Conservation (phyloP, 805 yeast species). For the Lipomyces sp. region DNA sequence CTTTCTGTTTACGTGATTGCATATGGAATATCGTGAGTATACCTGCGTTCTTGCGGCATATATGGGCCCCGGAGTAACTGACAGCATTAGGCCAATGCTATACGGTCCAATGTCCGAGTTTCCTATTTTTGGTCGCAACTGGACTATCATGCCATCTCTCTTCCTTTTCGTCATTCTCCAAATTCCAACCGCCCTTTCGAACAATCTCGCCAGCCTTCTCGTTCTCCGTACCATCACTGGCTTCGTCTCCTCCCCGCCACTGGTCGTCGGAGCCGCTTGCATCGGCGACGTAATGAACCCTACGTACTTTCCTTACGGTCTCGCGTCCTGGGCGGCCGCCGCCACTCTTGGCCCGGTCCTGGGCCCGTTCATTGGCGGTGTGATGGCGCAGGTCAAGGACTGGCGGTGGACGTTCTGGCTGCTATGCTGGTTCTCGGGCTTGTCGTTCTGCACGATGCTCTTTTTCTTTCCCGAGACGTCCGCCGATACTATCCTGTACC, state of each 20-base stretch:
- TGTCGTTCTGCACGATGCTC: slow-evolving; percentile 38
- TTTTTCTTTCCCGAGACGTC: slow-evolving; percentile 53
- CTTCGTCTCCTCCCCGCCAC: slow-evolving; percentile 55
- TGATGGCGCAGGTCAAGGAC: slow-evolving; percentile 42
- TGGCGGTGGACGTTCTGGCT: slow-evolving; percentile 46
- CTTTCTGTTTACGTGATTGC: slow-evolving; percentile 57
- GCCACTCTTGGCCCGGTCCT: slow-evolving; percentile 45
- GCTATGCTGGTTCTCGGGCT: slow-evolving; percentile 41
- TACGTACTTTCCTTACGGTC: slow-evolving; percentile 45
- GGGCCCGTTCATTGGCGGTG: slow-evolving; percentile 57
- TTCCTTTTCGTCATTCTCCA: slow-evolving; percentile 50
- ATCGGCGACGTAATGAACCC: slow-evolving; percentile 47
- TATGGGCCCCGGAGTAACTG: no score
- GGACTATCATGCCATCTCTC: slow-evolving; percentile 48
- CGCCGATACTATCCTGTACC: slow-evolving; percentile 44
- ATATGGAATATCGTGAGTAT: no score
- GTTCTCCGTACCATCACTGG: slow-evolving; percentile 55
- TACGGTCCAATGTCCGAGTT: slow-evolving; percentile 60
- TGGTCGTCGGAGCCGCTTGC: slow-evolving; percentile 59
- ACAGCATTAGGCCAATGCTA: slow-evolving; percentile 49
- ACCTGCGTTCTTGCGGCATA: no score
- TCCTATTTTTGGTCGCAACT: slow-evolving; percentile 52
- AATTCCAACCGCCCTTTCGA: slow-evolving; percentile 51
- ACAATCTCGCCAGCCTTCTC: slow-evolving; percentile 50
- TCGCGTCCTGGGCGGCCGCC: not conserved